phyloP scores from a whole-genome alignment of 805 yeast species.

The Wickerhamiella kurtzmanii region DNA sequence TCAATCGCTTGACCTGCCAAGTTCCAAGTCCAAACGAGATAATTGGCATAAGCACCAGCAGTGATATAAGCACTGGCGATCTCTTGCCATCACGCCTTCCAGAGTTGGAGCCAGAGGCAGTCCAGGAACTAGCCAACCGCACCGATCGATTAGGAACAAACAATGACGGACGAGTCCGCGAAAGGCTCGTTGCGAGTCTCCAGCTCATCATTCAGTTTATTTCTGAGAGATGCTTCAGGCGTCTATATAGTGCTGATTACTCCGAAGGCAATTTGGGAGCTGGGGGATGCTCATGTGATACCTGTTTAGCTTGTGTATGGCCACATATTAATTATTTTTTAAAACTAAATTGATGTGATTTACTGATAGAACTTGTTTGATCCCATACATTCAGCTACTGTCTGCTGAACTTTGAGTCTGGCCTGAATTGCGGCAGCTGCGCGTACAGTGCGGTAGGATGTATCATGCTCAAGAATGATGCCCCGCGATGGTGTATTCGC shows the following conservation, averaged over 20 bases:
- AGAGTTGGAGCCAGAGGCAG: conserved; percentile 13
- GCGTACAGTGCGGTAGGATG: conserved; percentile 48
- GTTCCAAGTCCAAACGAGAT: conserved; percentile 75
- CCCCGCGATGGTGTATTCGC: conserved; percentile 31
- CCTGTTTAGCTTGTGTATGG: neutral
- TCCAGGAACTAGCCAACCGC: conserved; percentile 8
- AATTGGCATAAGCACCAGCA: conserved; percentile 62
- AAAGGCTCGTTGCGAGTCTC: neutral
- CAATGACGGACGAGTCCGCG: too few species aligned
- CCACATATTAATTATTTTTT: neutral
- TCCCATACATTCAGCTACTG: conserved; percentile 13
- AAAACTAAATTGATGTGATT: too few species aligned
- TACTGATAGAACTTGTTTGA: neutral
- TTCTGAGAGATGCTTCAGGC: neutral
- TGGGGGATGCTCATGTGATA: neutral
- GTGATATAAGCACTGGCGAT: conserved; percentile 25
- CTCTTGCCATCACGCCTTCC: conserved; percentile 1
- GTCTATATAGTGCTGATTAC: too few species aligned
- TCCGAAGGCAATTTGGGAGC: too few species aligned
- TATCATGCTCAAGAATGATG: conserved; percentile 79
- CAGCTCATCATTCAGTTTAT: neutral
- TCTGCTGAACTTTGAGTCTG: conserved; percentile 7
- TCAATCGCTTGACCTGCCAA: conserved; percentile 79
- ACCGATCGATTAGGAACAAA: neutral
- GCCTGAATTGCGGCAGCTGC: conserved; percentile 29